phyloP scores from a whole-genome alignment of 2,329 filamentous ascomycete species.

The Colletotrichum simmondsii region DNA sequence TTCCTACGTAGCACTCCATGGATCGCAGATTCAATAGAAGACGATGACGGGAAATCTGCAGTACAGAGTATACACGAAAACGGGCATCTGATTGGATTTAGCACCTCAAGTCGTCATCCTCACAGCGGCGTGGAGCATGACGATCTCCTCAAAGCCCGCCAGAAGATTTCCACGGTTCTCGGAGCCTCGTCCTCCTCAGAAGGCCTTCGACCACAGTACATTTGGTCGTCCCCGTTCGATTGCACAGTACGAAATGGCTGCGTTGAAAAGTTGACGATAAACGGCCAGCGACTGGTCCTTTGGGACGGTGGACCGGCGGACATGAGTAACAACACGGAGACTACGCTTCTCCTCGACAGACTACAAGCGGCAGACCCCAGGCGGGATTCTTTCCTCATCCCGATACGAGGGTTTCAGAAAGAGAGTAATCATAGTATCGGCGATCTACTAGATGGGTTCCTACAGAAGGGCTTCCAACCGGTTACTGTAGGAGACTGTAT shows the following conservation, averaged over 20 bases:
- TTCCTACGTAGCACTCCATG: neutral
- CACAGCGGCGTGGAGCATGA: neutral
- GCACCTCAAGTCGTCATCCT: neutral
- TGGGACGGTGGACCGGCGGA: neutral
- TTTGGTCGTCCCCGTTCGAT: neutral
- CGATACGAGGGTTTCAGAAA: neutral
- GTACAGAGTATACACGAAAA: neutral
- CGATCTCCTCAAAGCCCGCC: neutral
- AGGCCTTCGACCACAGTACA: neutral
- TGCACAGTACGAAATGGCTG: conserved; percentile 14
- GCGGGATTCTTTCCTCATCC: neutral
- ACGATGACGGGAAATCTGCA: neutral
- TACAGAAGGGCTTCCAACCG: neutral
- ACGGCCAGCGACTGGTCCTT: conserved; percentile 6
- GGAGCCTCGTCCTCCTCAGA: neutral
- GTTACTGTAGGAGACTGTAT: conserved; percentile 9
- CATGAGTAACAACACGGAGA: neutral
- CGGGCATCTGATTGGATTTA: conserved; percentile 5
- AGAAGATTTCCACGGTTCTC: neutral
- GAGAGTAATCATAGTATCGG: neutral
- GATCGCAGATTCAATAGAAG: neutral
- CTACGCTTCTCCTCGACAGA: neutral
- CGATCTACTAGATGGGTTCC: neutral
- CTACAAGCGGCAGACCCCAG: neutral
- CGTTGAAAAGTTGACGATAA: neutral